Base-by-base conservation (phyloP, 768 basidiomycete genomes). In the Trametes meyenii region DNA sequence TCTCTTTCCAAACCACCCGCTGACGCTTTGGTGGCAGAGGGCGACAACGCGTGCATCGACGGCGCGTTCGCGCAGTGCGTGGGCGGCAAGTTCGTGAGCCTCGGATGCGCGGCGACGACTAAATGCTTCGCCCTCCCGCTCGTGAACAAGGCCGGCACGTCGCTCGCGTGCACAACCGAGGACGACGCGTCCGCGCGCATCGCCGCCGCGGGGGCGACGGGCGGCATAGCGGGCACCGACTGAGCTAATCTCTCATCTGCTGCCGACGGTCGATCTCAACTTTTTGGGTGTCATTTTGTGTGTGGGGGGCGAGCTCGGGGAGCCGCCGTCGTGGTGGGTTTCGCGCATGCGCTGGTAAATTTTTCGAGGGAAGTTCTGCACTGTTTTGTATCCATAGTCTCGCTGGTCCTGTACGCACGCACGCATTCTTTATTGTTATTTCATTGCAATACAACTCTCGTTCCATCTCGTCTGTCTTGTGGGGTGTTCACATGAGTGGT, bases 81-180 rank as follows among this genome's bases (percentile, higher is more conserved):
- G 21, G 66, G 66, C 50, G 75, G 75, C 44, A 68, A 70, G 58
- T 82, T 76, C 62, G 67, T 66, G 0, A 50, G 69, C 19, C 71
- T 73, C 4, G 51, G 62, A 5, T 82, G 81, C 66, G 68, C 70
- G 2, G 65, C 64, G 12, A 64, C 71, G 6, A 57, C 61, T 7
- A 57, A 57, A 38, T 82, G 81, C 71, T 68, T 72, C 29, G 80
- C 78, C 2, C 75, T 81, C 14, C 81, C 80, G 13, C 74, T 81
- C 26, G 77, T 79, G 13, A 78, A 77, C 66, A 69, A 65, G 49
- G 62, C 70, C 8, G 80, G 80, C 50, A 80, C 79, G 50, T 72
- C 72, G 43, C 51, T 79, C 61, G 66, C 78, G 16, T 80, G 79
- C 70, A 72, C 72, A 35, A 75, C 74, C 7, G 38, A 64, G 49